phyloP scores from a whole-genome alignment of 495 filamentous ascomycete genomes.

The Aspergillus biplanus region DNA sequence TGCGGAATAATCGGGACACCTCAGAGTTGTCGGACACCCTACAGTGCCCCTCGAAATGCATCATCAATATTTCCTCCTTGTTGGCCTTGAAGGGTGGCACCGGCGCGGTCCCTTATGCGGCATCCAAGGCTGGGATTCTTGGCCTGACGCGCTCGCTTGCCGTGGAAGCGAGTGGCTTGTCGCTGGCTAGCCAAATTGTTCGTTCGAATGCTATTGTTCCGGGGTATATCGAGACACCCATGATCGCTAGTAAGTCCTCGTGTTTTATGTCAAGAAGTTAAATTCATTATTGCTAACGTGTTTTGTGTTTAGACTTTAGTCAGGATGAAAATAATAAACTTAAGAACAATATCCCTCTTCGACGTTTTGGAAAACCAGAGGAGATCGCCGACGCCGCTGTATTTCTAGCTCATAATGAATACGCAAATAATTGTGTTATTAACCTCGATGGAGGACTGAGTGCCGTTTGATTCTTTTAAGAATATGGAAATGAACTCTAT shows the following conservation, averaged over 20 bases:
- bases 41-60: conserved; percentile 51
- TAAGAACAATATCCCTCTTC: conserved; percentile 61
- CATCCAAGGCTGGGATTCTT: conserved; percentile 77
- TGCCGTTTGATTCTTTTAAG: conserved; percentile 48
- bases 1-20: conserved; percentile 29
- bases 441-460: conserved; percentile 87
- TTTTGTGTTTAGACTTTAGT: conserved; percentile 37
- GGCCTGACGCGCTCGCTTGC: conserved; percentile 76
- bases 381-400: conserved; percentile 82
- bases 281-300: not conserved
- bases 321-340: conserved; percentile 35
- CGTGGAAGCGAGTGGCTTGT: conserved; percentile 53
- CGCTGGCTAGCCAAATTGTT: conserved; percentile 49
- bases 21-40: not conserved
- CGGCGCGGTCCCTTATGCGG: conserved; percentile 74
- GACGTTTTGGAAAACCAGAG: conserved; percentile 65
- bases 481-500: not conserved
- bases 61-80: conserved; percentile 81
- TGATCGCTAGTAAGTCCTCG: conserved; percentile 65
- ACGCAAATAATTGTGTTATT: conserved; percentile 82
- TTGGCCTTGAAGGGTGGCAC: conserved; percentile 63
- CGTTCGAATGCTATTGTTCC: conserved; percentile 83
- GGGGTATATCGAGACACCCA: conserved; percentile 78
- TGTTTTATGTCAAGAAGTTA: not conserved
- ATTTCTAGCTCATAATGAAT: conserved; percentile 77